Evolutionary conservation across 176 grass and related monocot species (phyloP).

Genomic region (Aegilops tauschii): DNA sequence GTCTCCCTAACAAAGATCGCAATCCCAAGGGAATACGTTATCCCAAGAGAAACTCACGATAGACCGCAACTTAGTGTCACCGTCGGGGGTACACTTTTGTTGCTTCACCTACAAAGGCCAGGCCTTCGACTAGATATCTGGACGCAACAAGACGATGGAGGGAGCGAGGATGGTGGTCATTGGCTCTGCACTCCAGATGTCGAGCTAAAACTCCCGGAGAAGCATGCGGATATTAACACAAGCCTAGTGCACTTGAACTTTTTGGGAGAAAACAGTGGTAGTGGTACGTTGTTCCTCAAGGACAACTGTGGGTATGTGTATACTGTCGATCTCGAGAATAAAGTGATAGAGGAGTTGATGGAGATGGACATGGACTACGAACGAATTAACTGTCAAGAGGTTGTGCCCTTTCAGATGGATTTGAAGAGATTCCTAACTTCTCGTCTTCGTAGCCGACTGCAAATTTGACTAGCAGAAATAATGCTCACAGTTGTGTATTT

Average conservation of each 20-base stretch:
- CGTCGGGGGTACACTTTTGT: not conserved
- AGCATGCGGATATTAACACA: no score
- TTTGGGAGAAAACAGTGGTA: not conserved
- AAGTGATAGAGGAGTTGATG: no score
- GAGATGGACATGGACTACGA: no score
- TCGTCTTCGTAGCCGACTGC: no score
- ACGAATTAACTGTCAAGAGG: no score
- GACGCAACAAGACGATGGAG: not conserved
- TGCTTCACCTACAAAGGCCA: not conserved
- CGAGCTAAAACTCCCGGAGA: not conserved
- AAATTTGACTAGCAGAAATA: no score
- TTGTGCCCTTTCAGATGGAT: no score
- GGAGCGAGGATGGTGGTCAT: not conserved
- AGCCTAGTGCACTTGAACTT: not conserved
- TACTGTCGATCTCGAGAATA: no score
- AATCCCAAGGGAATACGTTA: not conserved
- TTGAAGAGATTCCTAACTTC: no score
- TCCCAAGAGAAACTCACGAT: not conserved
- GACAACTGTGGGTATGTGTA: no score
- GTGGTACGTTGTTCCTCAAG: not conserved
- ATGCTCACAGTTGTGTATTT: no score
- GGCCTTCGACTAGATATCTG: not conserved
- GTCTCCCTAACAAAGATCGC: not conserved
- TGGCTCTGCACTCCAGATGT: not conserved
- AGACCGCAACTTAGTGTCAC: not conserved